Evolutionary conservation across 805 yeast species (phyloP), one percentile per base, ranked within the genome.

Genomic region (Zygoascus biomembranicola): DNA sequence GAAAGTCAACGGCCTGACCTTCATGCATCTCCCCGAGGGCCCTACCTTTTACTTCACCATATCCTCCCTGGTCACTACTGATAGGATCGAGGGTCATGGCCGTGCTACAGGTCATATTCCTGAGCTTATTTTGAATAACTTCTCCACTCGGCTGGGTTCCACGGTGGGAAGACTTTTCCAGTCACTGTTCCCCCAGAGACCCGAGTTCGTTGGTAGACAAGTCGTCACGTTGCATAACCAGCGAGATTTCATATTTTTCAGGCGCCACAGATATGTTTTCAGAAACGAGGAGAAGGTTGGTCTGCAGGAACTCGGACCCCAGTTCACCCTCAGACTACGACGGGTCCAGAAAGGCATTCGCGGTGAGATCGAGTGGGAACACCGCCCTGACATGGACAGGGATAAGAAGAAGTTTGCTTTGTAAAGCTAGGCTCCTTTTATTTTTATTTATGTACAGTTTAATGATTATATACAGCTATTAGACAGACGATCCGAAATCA

Each of bases 361-460:
- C 65, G 95, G 89, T 60, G 98, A 92, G 64, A 77, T 87, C 28
- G 97, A 89, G 64, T 92, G 98, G 97, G 97, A 94, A 70, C 96
- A 90, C 72, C 81, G 88, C 61, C 84, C 97, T 2, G 95, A 87
- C 59, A 90, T 94, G 98, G 98, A 94, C 69, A 85, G 85, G 64
- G 97, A 92, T 69, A 92, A 90, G 82, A 83, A 84, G 71, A 90
- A 88, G 79, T 92, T 92, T 67, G 28, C 28, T 3, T 23, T 23
- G 28, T 23, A 23, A 23, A 23, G 28, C 28, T 23, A n/a, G n/a
- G n/a, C n/a, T 23, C 28, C 6, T 23, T 23, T 23, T 4, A 23
- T 23, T 26, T 10, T 5, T 18, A 32, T 37, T n/a, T 43, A 44
- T 50, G 52, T 53, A 47, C 49, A 41, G 20, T 13, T 28, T 43